Base-by-base conservation (phyloP, 148 eudicot genomes). In the Persicaria maculosa region DNA sequence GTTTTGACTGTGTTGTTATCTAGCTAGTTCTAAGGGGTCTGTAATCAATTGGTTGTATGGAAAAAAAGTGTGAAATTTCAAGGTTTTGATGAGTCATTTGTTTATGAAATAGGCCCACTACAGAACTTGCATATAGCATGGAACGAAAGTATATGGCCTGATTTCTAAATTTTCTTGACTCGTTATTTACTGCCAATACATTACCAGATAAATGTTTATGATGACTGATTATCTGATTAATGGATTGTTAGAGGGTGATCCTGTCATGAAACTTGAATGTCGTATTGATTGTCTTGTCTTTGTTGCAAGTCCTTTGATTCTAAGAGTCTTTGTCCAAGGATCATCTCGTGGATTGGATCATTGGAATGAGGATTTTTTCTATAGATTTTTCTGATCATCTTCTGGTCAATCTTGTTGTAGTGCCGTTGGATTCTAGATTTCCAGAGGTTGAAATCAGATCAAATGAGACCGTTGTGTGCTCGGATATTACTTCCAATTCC, bases 391-490 rank as follows among this genome's bases (percentile, higher is more conserved):
- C 62, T 44, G 4, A 50, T 43, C 11, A 22, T 46, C 62, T 40
- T 11, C 17, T n/a, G 22, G 73, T 20, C 20, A 19, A 7, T 69
- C 53, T 52, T 74, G 72, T 40, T 85, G 78, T 81, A 91, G 96
- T 91, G 71, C 89, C 93, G 20, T 79, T 83, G 44, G 83, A 85
- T 77, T 78, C 85, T 44, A 73, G 79, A 72, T 87, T 79, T 78
- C 79, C 79, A 36, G 86, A 83, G 73, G 78, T 91, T 77, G 88
- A 88, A 57, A 81, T 91, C 74, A 84, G 79, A 69, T 84, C 79
- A 57, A 81, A 82, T 81, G 89, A 84, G 79, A 80, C 65, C 70
- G 62, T 74, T 50, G 50, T 91, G 61, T 83, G 83, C 75, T 87
- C 91, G 52, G 85, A 81, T 74, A 81, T 88, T 15, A 82, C 82